Conservation (phyloP, 495 filamentous ascomycete genomes). For the Hamigera avellanea region DNA sequence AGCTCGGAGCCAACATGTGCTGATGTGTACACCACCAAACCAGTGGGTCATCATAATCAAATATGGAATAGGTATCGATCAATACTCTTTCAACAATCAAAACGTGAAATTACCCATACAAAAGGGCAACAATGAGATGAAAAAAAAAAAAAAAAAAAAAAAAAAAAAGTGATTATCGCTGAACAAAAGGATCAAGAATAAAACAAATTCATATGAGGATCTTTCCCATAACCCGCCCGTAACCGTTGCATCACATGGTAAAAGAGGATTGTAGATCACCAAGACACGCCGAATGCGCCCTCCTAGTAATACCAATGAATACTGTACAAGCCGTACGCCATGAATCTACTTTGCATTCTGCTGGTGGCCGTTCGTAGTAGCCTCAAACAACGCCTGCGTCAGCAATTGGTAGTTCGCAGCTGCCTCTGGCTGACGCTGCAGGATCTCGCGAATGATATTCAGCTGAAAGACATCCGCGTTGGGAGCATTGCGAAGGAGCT, state of each 20-base stretch:
- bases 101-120: too few relatives aligned
- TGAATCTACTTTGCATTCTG: conserved; percentile 8
- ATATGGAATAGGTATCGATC: too few relatives aligned
- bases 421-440: conserved; percentile 38
- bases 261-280: too few relatives aligned
- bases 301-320: neutral
- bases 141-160: neutral
- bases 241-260: too few relatives aligned
- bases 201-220: too few relatives aligned
- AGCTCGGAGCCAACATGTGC: too few relatives aligned
- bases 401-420: conserved; percentile 25
- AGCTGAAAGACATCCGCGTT: conserved; percentile 52
- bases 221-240: too few relatives aligned
- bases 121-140: neutral
- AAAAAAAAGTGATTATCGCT: conserved; percentile 1
- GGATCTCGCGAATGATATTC: conserved; percentile 48
- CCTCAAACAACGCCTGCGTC: conserved; percentile 26
- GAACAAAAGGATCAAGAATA: neutral
- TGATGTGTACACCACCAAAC: too few relatives aligned
- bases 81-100: too few relatives aligned
- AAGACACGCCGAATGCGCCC: too few relatives aligned
- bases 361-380: conserved; percentile 21
- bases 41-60: too few relatives aligned
- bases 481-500: conserved; percentile 54
- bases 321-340: conserved; percentile 5